phyloP scores from a whole-genome alignment of 2,329 filamentous ascomycete genomes.

The Cladosporium oxysporum region DNA sequence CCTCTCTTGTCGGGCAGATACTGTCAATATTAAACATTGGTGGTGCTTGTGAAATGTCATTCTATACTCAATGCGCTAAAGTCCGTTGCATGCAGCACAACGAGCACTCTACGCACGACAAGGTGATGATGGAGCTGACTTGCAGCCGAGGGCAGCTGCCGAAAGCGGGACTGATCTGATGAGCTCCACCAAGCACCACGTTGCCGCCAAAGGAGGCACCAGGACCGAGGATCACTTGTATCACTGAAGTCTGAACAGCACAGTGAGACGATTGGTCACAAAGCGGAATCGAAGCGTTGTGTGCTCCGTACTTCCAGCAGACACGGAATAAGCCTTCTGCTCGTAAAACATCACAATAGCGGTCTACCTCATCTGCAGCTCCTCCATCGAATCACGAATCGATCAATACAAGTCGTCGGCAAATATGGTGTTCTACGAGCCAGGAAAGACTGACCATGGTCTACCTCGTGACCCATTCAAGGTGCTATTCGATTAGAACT shows the following conservation, averaged over 20 bases:
- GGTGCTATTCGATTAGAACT: conserved; percentile 15
- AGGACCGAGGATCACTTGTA: background rate
- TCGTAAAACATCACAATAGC: background rate
- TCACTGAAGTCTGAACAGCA: background rate
- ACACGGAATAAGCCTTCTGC: background rate
- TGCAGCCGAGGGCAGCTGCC: background rate
- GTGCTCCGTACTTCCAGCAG: background rate
- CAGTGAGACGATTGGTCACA: background rate
- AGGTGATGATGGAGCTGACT: background rate
- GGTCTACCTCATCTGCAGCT: background rate
- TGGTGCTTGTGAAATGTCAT: background rate
- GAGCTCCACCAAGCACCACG: background rate
- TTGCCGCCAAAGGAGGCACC: background rate
- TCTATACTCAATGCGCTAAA: background rate
- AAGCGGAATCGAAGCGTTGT: background rate
- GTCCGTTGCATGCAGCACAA: background rate
- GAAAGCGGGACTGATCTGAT: conserved; percentile 11
- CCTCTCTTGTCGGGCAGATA: background rate
- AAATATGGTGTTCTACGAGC: conserved; percentile 53
- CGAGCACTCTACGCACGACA: background rate
- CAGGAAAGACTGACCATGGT: conserved; percentile 54
- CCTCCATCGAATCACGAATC: background rate
- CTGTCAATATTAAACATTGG: background rate
- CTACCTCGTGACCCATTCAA: conserved; percentile 60
- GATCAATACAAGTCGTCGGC: background rate